These are phyloP conservation scores for Leptographium procerum DNA, from an alignment of 2,329 filamentous ascomycete species.

Conservation along the genomic window DNA sequence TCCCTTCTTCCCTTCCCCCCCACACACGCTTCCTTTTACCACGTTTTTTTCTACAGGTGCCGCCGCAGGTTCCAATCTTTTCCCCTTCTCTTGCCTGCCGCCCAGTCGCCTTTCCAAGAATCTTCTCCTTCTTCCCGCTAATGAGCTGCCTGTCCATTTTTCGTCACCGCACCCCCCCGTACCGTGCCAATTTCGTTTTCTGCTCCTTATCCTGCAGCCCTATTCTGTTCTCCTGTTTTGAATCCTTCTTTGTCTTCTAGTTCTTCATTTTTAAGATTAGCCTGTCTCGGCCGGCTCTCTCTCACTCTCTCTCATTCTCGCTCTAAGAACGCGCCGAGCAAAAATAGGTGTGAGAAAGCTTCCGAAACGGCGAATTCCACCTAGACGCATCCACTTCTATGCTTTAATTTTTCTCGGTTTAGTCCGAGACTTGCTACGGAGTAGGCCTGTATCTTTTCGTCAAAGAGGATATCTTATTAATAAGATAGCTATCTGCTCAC, in stretches of 20 bases:
- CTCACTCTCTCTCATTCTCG: too few species aligned
- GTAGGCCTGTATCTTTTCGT: too few species aligned
- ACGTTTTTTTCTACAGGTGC: neutral
- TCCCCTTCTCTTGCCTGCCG: too few species aligned
- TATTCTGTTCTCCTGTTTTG: neutral
- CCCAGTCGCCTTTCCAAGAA: neutral
- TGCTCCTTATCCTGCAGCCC: neutral
- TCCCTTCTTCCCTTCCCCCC: neutral
- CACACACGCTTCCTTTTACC: neutral
- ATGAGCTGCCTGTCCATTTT: neutral
- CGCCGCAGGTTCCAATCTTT: neutral
- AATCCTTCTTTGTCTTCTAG: neutral
- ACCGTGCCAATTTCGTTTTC: neutral
- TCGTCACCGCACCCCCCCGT: neutral
- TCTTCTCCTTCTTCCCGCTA: neutral
- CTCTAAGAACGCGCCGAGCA: too few species aligned
- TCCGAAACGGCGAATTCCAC: neutral
- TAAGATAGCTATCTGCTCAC: too few species aligned
- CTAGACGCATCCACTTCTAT: too few species aligned
- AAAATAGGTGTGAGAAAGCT: too few species aligned
- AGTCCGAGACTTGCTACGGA: neutral
- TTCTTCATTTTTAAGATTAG: neutral
- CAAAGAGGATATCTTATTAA: too few species aligned
- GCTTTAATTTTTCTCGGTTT: too few species aligned
- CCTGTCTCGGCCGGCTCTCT: neutral